Conservation (phyloP, 202 grass and related monocot species). For the Bolboschoenoplectus hybrid region DNA sequence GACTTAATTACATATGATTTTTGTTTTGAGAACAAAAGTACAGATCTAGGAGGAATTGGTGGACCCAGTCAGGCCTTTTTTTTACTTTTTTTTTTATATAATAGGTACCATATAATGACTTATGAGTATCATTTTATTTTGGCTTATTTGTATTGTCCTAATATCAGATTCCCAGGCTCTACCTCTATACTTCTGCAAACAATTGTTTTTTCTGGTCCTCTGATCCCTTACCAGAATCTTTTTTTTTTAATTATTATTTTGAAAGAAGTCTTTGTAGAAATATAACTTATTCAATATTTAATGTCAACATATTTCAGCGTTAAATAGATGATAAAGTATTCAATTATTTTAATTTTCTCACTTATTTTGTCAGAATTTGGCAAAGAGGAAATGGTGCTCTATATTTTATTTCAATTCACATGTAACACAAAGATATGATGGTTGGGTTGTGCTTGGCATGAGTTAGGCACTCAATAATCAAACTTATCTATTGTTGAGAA, state of each 20-base stretch:
- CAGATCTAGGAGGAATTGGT: background rate
- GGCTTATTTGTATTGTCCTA: background rate
- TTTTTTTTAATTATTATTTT: background rate
- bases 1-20: background rate
- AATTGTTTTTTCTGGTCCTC: background rate
- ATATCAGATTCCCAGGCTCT: slow-evolving; percentile 12
- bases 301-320: background rate
- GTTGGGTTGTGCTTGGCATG: background rate
- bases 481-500: background rate
- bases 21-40: background rate
- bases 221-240: background rate
- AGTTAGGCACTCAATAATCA: slow-evolving; percentile 7
- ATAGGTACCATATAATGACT: background rate
- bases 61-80: background rate
- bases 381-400: background rate
- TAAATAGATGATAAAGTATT: slow-evolving; percentile 8
- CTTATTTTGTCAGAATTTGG: background rate
- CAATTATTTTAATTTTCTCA: background rate
- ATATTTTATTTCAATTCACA: slow-evolving; percentile 10
- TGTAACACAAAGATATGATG: background rate
- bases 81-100: slow-evolving; percentile 6
- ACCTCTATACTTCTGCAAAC: background rate
- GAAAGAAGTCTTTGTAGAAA: background rate
- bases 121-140: background rate
- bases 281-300: background rate